Base-by-base conservation (phyloP, 2,329 filamentous ascomycete species). In the Cordyceps cateniannulata region DNA sequence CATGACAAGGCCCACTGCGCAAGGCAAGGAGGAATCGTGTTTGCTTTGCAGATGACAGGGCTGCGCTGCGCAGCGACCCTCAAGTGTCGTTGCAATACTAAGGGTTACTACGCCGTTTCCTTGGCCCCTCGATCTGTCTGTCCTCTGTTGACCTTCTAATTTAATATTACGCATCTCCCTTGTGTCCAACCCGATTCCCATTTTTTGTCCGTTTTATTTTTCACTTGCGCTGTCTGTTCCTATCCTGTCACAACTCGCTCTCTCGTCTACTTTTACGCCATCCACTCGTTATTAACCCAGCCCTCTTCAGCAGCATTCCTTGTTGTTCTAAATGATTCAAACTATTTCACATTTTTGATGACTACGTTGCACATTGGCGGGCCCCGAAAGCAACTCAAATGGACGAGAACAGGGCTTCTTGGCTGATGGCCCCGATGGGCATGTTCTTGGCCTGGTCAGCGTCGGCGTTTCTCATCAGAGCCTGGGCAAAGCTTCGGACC, bases 381-480 rank as follows among this genome's bases (percentile, higher is more conserved):
- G 2, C 32, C 45, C 3, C 8, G 16, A 40, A 22, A 29, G 3
- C 22, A 6, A 7, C 4, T 35, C 5, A 24, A 29, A 63, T 63
- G 62, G 62, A 56, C 22, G 35, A 62, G 22, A 45, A 64, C 42
- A 59, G 59, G 22, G 61, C 50, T 22, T 52, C 59, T 14, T 64
- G 62, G 63, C 52, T 64, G 16, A 62, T 20, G 27, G 63, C 52
- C 22, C 59, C 63, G 16, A 63, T 58, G 59, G 63, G 62, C 47
- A 51, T 64, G 24, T 62, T 64, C 29, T 27, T 64, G n/a, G 56
- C 62, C 1, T 64, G 63, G 63, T 63, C 63, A 18, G 35, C 49
- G 2, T 40, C 61, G 45, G 50, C 53, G 18, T 64, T 63, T 47
- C 50, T 45, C 5, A 53, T 63, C 5, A 57, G 63, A 16, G 45